phyloP scores from a whole-genome alignment of 2,329 filamentous ascomycete species.

The Magnaporthiopsis incrustans region DNA sequence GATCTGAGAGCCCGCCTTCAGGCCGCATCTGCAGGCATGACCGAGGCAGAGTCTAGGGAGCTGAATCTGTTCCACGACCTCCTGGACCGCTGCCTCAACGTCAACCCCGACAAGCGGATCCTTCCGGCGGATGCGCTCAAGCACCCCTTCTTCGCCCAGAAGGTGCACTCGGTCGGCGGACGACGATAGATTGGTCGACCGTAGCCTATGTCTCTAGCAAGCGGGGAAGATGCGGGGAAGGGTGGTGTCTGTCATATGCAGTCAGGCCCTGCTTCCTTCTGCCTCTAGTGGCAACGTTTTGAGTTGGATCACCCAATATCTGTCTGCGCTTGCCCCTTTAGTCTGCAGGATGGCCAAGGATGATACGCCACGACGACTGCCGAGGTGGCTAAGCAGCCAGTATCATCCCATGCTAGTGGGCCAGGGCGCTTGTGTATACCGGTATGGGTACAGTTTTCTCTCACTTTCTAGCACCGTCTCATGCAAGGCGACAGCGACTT shows the following conservation, averaged over 20 bases:
- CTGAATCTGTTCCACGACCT: slow-evolving; percentile 79
- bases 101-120: slow-evolving; percentile 90
- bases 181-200: neutral
- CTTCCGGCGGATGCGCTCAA: slow-evolving; percentile 78
- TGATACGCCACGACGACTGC: neutral
- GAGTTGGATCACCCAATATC: neutral
- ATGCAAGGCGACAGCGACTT: neutral
- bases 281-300: neutral
- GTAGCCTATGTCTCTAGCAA: neutral
- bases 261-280: neutral
- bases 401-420: neutral
- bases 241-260: neutral
- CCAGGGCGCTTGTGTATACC: neutral
- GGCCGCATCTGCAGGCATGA: slow-evolving; percentile 65
- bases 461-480: neutral
- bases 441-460: neutral
- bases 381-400: neutral
- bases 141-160: slow-evolving; percentile 72
- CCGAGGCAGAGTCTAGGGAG: slow-evolving; percentile 66
- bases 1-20: slow-evolving; percentile 76
- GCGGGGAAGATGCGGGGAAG: neutral
- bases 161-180: slow-evolving; percentile 16
- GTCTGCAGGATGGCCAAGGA: neutral
- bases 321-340: neutral
- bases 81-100: slow-evolving; percentile 75